Evolutionary conservation across 176 grass and related monocot genomes (phyloP), one percentile per base, ranked within the genome.

Genomic region (Phyllostachys edulis): DNA sequence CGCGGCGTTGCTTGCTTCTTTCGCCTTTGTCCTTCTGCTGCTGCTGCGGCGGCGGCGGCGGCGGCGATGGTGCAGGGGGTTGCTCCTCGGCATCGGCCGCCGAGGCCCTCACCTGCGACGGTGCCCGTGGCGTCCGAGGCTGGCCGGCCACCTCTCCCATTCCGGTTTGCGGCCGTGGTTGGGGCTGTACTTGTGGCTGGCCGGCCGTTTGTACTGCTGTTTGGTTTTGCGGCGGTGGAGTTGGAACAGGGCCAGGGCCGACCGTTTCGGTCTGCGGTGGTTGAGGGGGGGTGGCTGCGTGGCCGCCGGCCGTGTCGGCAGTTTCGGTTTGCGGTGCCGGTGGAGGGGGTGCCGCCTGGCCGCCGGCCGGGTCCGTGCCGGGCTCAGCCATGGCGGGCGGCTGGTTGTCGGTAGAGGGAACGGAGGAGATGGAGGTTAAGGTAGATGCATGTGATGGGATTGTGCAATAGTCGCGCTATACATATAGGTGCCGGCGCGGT

Each of bases 361-460:
- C 32, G 37, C 50, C 79, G 20, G 81, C 38, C 40, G 61, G 11
- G 63, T 34, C 77, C 6, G 54, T n/a, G 69, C 47, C 21, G 16
- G 63, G 41, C 32, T 76, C 72, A 16, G 63, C 79, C 80, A 78
- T 88, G 67, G 85, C 29, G 16, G 16, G 5, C 49, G 15, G 44
- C n/a, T 6, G 20, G 44, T 39, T 18, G 15, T 44, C 21, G 15
- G 18, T 17, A 57, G 7, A 57, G 55, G 59, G 59, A 21, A 26
- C 13, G 10, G 12, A 57, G 57, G 57, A 23, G 57, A 59, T 1
- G 1, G 9, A 61, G 57, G 57, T 61, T 61, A 5, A 26, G 59
- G 7, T 13, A 62, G 1, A 51, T 15, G 14, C 12, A 15, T 16
- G 20, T 62, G 13, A 26, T 62, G 1, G 59, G 23, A 63, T 63